A percentile compares a stretch with the other conserved stretches of the same genome.
phyloP scores from a whole-genome alignment of 148 eudicot species.

The Amaranthus hypochondriacus region DNA sequence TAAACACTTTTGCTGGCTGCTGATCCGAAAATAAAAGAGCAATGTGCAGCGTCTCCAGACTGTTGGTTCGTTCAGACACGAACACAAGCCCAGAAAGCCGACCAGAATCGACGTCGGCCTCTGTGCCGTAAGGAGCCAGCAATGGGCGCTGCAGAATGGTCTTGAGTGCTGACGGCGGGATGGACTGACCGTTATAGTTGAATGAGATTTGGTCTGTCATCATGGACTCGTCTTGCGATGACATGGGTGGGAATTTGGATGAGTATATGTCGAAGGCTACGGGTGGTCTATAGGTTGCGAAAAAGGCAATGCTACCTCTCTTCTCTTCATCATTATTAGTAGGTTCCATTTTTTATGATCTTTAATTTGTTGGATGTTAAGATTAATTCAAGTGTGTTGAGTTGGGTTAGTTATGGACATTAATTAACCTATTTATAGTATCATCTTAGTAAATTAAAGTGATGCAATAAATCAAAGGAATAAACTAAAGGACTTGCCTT shows the following conservation, averaged over 20 bases:
- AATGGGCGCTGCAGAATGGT: background rate
- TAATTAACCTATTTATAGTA: background rate
- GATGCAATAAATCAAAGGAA: too few relatives aligned
- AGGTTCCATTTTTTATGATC: background rate
- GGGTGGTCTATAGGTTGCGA: constrained; percentile 24
- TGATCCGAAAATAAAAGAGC: background rate
- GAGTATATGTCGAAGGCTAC: constrained; percentile 21
- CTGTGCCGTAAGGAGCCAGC: background rate
- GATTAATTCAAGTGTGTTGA: too few relatives aligned
- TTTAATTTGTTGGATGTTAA: background rate
- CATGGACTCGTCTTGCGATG: background rate
- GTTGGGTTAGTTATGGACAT: background rate
- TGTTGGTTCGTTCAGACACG: constrained; percentile 16
- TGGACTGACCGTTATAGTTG: constrained; percentile 19
- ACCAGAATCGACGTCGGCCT: background rate
- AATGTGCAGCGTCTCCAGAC: constrained; percentile 20
- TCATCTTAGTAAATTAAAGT: too few relatives aligned
- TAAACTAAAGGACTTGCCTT: too few relatives aligned
- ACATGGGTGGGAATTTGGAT: background rate
- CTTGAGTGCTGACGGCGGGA: constrained; percentile 4
- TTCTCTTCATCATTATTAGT: background rate
- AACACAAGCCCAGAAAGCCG: constrained; percentile 6
- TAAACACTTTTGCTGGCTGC: background rate
- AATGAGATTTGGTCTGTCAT: constrained; percentile 17
- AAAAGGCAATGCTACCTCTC: constrained; percentile 22